Conservation (phyloP, 2,329 filamentous ascomycete species). For the Ramularia endophylla region DNA sequence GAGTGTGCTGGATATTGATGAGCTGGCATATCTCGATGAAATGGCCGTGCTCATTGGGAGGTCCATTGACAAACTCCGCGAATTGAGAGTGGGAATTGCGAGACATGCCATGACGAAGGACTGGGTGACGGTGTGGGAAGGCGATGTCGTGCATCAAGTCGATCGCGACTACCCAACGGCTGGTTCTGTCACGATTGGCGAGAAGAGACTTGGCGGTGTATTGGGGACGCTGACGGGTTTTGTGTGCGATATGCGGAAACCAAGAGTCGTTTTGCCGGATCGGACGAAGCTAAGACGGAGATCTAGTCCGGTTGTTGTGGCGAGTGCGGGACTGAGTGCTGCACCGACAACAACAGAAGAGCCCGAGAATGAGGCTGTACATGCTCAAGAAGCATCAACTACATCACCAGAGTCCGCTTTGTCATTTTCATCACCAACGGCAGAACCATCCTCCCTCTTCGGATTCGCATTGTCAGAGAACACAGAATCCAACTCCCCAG, state of each 20-base stretch:
- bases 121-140: slow-evolving; percentile 60
- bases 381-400: too few relatives aligned
- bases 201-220: slow-evolving; percentile 60
- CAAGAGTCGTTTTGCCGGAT: slow-evolving; percentile 21
- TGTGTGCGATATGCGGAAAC: slow-evolving; percentile 52
- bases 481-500: too few relatives aligned
- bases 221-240: slow-evolving; percentile 63
- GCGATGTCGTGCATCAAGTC: slow-evolving; percentile 56
- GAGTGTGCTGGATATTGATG: slow-evolving; percentile 74
- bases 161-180: slow-evolving; percentile 54
- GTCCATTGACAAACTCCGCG: slow-evolving; percentile 59
- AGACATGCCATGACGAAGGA: slow-evolving; percentile 45
- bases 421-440: slow-evolving; percentile 1
- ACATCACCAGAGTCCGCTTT: background rate
- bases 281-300: slow-evolving; percentile 10
- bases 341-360: too few relatives aligned
- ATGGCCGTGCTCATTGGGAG: slow-evolving; percentile 71
- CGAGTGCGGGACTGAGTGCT: too few relatives aligned
- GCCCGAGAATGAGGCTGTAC: too few relatives aligned
- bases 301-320: slow-evolving; percentile 4
- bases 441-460: background rate
- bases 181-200: slow-evolving; percentile 46
- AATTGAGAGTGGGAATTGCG: slow-evolving; percentile 69
- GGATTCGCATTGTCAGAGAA: too few relatives aligned
- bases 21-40: slow-evolving; percentile 76